These are phyloP conservation scores for Mycena rosella DNA, from an alignment of 768 basidiomycete species.

Conservation along the genomic window DNA sequence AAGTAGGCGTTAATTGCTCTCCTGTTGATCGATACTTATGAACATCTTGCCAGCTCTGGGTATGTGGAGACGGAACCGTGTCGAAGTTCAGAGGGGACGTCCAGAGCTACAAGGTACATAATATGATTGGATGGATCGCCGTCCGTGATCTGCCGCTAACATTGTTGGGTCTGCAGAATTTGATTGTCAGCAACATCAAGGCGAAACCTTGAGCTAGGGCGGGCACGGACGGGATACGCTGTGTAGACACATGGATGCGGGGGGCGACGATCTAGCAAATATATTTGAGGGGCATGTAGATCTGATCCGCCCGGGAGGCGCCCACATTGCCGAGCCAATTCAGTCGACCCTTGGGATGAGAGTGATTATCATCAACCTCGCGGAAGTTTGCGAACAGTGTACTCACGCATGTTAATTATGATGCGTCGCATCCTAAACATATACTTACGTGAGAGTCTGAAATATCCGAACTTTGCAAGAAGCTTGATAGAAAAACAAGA, in stretches of 20 bases:
- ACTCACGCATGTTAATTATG: no score
- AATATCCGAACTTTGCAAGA: no score
- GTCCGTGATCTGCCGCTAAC: not conserved
- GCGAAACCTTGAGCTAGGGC: slow-evolving; percentile 35
- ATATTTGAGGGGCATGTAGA: not conserved
- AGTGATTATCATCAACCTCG: not conserved
- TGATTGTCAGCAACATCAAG: slow-evolving; percentile 44
- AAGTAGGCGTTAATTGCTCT: slow-evolving; percentile 61
- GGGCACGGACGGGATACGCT: not conserved
- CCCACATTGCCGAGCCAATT: not conserved
- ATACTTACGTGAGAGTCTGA: no score
- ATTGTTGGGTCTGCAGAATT: slow-evolving; percentile 32
- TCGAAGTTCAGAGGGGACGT: slow-evolving; percentile 92
- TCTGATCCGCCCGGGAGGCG: not conserved
- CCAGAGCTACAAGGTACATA: slow-evolving; percentile 84
- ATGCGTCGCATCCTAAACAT: no score
- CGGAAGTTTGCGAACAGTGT: no score
- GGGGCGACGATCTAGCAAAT: slow-evolving; percentile 8
- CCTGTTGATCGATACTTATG: slow-evolving; percentile 27
- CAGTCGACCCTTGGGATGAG: not conserved
- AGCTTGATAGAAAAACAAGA: no score
- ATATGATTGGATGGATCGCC: not conserved
- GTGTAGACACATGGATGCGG: not conserved
- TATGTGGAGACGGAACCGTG: slow-evolving; percentile 88
- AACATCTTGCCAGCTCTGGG: slow-evolving; percentile 77